phyloP scores from a whole-genome alignment of 192 early-diverging fungal species.

The Mortierella alpina region DNA sequence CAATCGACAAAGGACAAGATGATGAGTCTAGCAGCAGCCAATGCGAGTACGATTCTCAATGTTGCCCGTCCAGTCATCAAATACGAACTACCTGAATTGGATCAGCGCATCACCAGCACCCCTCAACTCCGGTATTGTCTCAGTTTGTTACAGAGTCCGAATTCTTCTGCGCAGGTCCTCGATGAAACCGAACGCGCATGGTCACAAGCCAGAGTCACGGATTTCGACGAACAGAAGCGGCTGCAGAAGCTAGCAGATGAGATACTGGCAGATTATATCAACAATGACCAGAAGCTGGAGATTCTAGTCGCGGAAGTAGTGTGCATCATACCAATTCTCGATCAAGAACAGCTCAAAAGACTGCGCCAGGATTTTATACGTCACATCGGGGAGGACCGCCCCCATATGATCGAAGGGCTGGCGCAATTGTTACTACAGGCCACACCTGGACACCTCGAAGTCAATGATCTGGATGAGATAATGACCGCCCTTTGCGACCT shows the following conservation, averaged over 20 bases:
- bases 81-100: not conserved
- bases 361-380: too few relatives aligned
- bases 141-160: not conserved
- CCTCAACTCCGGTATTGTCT: conserved; percentile 7
- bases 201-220: not conserved
- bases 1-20: conserved; percentile 6
- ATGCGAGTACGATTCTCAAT: conserved; percentile 11
- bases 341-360: too few relatives aligned
- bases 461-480: conserved; percentile 17
- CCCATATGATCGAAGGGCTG: conserved; percentile 5
- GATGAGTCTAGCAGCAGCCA: conserved; percentile 6
- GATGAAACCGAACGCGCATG: not conserved
- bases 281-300: not conserved
- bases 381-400: not conserved
- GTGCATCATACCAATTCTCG: too few relatives aligned
- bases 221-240: not conserved
- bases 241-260: not conserved
- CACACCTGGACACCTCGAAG: not conserved
- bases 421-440: conserved; percentile 4
- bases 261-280: not conserved
- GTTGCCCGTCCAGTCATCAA: not conserved
- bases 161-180: not conserved
- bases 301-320: not conserved
- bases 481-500: not conserved
- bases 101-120: not conserved